These are phyloP conservation scores for Xylariomycetidae sp. DNA, from an alignment of 2,329 filamentous ascomycete species.

Conservation along the genomic window DNA sequence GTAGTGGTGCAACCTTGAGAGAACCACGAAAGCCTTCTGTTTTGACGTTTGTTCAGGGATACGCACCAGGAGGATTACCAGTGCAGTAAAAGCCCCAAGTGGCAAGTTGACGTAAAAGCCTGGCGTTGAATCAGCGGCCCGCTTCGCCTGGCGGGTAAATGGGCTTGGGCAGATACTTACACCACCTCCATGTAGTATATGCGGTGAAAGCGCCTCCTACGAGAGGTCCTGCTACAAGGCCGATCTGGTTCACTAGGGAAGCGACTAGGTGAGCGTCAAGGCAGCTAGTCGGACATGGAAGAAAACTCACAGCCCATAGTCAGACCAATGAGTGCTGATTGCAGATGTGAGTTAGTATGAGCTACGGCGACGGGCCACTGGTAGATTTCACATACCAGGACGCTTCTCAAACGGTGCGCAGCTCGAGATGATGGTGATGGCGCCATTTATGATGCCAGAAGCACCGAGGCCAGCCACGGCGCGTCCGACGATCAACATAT, in stretches of 20 bases:
- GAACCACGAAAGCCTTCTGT: slow-evolving; percentile 1
- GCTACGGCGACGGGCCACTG: slow-evolving; percentile 1
- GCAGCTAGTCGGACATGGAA: slow-evolving; percentile 3
- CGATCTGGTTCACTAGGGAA: slow-evolving; percentile 5
- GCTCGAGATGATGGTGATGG: slow-evolving; percentile 6
- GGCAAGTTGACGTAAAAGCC: slow-evolving; percentile 17
- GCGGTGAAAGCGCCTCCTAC: slow-evolving; percentile 8
- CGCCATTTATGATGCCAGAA: slow-evolving; percentile 10
- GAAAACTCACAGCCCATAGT: too few relatives aligned
- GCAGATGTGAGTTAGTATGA: too few relatives aligned
- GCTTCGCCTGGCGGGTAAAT: background rate
- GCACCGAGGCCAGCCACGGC: slow-evolving; percentile 6
- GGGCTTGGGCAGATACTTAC: slow-evolving; percentile 2
- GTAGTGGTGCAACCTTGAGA: slow-evolving; percentile 3
- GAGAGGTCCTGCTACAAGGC: slow-evolving; percentile 4
- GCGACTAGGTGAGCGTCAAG: background rate
- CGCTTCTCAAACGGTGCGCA: too few relatives aligned
- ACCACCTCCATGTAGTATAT: slow-evolving; percentile 13
- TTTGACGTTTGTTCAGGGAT: slow-evolving; percentile 9
- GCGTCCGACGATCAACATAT: slow-evolving; percentile 8
- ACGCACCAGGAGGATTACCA: slow-evolving; percentile 5
- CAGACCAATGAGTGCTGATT: too few relatives aligned
- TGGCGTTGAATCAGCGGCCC: too few relatives aligned
- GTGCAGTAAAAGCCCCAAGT: slow-evolving; percentile 5
- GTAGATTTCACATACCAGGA: too few relatives aligned